phyloP scores from a whole-genome alignment of 106 monocot species.

The Apostasia ramifera region DNA sequence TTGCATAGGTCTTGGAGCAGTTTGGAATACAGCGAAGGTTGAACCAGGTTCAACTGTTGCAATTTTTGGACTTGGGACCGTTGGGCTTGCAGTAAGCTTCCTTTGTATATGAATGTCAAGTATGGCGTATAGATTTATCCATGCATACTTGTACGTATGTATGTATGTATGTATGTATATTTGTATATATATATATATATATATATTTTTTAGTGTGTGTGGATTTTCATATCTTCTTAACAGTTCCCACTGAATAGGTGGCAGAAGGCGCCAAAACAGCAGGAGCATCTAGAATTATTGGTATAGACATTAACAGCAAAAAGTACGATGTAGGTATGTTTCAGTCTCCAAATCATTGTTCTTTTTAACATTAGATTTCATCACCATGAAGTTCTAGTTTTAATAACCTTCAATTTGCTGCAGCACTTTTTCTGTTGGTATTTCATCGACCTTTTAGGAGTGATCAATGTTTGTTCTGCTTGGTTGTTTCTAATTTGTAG shows the following conservation, averaged over 20 bases:
- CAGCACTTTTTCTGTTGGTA: too few species aligned
- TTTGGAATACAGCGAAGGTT: conserved; percentile 99
- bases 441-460: too few species aligned
- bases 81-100: conserved; percentile 92
- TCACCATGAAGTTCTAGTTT: too few species aligned
- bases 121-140: not conserved
- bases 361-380: too few species aligned
- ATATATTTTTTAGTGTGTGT: not conserved
- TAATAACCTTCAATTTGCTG: too few species aligned
- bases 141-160: not conserved
- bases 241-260: conserved; percentile 39
- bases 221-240: not conserved
- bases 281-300: conserved; percentile 93
- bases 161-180: too few species aligned
- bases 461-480: too few species aligned
- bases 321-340: conserved; percentile 75
- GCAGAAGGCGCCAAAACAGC: conserved; percentile 96
- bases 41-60: conserved; percentile 91
- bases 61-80: conserved; percentile 95
- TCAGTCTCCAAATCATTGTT: too few species aligned
- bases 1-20: conserved; percentile 86
- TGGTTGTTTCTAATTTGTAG: too few species aligned
- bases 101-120: not conserved
- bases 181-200: not conserved
- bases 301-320: conserved; percentile 83